A percentile compares a stretch with the other conserved stretches of the same genome.
phyloP scores from a whole-genome alignment of 768 basidiomycete species.

The Calocybe gangraenosa region DNA sequence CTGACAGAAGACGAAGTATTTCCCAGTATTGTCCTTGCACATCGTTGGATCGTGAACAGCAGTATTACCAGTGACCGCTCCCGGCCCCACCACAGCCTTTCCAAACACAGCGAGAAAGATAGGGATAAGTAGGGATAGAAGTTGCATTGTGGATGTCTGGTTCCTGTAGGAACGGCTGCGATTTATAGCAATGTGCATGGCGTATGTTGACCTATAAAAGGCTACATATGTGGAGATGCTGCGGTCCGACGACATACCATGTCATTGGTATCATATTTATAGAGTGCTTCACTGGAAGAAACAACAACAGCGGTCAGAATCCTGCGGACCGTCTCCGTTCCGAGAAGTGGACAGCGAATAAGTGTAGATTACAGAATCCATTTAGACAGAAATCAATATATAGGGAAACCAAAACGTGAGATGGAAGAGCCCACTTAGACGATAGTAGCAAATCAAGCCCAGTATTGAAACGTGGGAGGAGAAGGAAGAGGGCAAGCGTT shows the following conservation, averaged over 20 bases:
- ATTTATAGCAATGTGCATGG: slow-evolving; percentile 6
- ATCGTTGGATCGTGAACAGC: slow-evolving; percentile 42
- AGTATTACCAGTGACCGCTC: slow-evolving; percentile 33
- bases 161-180: neutral
- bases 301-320: neutral
- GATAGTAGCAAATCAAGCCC: no score
- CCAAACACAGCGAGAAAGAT: slow-evolving; percentile 8
- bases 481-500: no score
- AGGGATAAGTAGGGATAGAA: slow-evolving; percentile 6
- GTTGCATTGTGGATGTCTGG: slow-evolving; percentile 4
- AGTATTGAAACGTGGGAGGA: no score
- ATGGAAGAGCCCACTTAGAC: no score
- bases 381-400: no score
- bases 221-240: neutral
- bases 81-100: slow-evolving; percentile 30
- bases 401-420: no score
- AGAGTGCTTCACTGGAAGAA: no score
- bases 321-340: slow-evolving; percentile 7
- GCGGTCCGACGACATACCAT: neutral
- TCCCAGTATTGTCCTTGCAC: slow-evolving; percentile 43
- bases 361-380: no score
- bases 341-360: neutral
- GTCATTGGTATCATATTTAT: neutral
- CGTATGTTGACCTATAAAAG: neutral
- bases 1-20: slow-evolving; percentile 46